These are phyloP conservation scores for Xylaria sp. DNA, from an alignment of 2,329 filamentous ascomycete genomes.

Conservation along the genomic window DNA sequence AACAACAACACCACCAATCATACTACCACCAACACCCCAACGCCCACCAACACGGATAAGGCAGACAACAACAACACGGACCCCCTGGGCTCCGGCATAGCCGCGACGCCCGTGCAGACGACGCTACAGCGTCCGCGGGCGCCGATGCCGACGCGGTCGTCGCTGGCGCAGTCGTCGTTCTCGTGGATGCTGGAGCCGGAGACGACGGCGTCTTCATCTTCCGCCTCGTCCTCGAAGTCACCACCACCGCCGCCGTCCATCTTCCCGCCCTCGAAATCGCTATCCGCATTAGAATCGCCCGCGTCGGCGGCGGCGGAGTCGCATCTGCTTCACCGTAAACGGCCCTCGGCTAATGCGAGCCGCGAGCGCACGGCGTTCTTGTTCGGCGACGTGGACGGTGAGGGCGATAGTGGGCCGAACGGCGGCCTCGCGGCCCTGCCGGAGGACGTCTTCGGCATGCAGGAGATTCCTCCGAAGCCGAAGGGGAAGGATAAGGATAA, in stretches of 20 bases:
- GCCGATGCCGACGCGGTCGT: conserved; percentile 63
- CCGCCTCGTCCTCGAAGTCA: conserved; percentile 13
- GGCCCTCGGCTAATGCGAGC: conserved; percentile 47
- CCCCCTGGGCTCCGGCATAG: conserved; percentile 26
- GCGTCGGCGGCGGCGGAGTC: conserved; percentile 20
- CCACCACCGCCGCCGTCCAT: conserved; percentile 26
- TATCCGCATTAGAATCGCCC: conserved; percentile 18
- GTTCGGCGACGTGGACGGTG: conserved; percentile 56
- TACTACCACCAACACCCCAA: not conserved
- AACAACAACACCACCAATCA: conserved; percentile 3
- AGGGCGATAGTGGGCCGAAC: too few species aligned
- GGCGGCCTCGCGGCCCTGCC: conserved; percentile 41
- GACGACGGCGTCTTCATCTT: conserved; percentile 35
- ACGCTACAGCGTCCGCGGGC: conserved; percentile 38
- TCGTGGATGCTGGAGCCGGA: conserved; percentile 76
- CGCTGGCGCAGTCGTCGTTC: conserved; percentile 73
- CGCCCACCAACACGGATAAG: too few species aligned
- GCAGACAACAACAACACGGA: conserved; percentile 19
- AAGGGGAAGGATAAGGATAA: conserved; percentile 9
- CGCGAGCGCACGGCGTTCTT: conserved; percentile 62
- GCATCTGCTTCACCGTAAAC: conserved; percentile 44
- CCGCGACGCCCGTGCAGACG: conserved; percentile 28
- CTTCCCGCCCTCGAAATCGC: conserved; percentile 27
- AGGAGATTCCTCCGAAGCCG: conserved; percentile 47
- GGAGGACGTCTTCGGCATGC: conserved; percentile 59